Base-by-base conservation (phyloP, 2,329 filamentous ascomycete genomes). In the Nemania bipapillata region DNA sequence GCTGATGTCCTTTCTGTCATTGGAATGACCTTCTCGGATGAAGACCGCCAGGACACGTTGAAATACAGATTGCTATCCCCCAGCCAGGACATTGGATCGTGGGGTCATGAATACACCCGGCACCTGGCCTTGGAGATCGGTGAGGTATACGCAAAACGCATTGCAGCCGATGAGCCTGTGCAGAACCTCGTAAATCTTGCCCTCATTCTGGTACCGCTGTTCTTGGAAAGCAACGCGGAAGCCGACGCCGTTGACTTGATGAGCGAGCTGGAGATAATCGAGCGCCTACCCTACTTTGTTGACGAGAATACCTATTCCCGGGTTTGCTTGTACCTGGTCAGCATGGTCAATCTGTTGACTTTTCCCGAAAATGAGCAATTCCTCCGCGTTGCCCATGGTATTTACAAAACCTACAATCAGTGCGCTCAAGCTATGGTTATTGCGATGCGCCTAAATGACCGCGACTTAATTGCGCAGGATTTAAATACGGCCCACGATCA, bases 1-100 rank as follows among this genome's bases (percentile, higher is more conserved):
- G 96, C 96, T 53, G 96, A 99, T 82, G 96, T 97, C 75, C 86
- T 99, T 59, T 99, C 96, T 15, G 96, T 99, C 56, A 92, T 99
- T 74, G 96, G 95, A 70, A 99, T 99, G 96, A 99, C 96, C 63
- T 97, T 95, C 80, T 97, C 95, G 56, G 95, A 98, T 78, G 96
- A 98, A 82, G 93, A 97, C 77, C 90, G 93, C 80, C 89, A 97
- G 81, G 96, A 99, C 81, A 97, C 96, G 57, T 88, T 99, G 77
- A 98, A 97, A 83, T 99, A 96, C 84, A 90, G 96, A 73, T 87
- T 99, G 59, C 87, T 97, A 69, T 91, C 95, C 40, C 94, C 94
- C 32, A 92, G 94, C 45, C 90, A 94, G 80, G 96, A 99, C 81
- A 93, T 99, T 77, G 92, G 91, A 65, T 97, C 95, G 5, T 99